Conservation (phyloP, 352 stramenopile species). For the Thalassiosira allenii region DNA sequence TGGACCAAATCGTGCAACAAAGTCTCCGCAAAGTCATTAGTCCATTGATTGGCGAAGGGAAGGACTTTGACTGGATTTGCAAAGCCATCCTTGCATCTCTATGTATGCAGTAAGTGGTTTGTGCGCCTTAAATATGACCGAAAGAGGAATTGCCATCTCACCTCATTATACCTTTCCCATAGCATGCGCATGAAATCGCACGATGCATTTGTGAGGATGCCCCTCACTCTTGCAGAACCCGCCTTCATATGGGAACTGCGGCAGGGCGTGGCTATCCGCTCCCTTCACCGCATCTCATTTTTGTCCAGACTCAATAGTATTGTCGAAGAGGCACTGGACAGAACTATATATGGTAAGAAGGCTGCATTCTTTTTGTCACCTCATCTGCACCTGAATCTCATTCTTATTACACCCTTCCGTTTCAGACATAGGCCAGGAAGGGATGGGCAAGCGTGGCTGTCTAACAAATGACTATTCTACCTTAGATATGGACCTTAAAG, state of each 20-base stretch:
- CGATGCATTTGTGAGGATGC: slow-evolving; percentile 77
- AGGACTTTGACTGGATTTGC: slow-evolving; percentile 79
- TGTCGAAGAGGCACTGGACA: slow-evolving; percentile 74
- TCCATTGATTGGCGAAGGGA: slow-evolving; percentile 38
- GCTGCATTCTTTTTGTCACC: slow-evolving; percentile 1
- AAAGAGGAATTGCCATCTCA: too few species aligned
- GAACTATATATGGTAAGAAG: slow-evolving; percentile 68
- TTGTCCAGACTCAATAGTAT: slow-evolving; percentile 78
- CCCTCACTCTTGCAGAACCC: slow-evolving; percentile 76
- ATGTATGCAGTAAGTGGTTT: too few species aligned
- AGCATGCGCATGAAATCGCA: slow-evolving; percentile 71
- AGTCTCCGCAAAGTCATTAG: slow-evolving; percentile 54
- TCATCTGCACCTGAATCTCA: neutral
- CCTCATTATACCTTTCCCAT: too few species aligned
- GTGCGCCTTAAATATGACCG: too few species aligned
- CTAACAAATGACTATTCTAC: slow-evolving; percentile 70
- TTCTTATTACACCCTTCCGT: slow-evolving; percentile 13
- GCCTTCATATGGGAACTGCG: slow-evolving; percentile 72
- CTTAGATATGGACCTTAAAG: slow-evolving; percentile 82
- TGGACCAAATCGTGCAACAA: slow-evolving; percentile 28
- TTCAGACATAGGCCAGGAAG: slow-evolving; percentile 72
- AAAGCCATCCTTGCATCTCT: slow-evolving; percentile 67
- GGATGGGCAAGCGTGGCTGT: slow-evolving; percentile 80
- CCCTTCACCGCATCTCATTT: slow-evolving; percentile 79
- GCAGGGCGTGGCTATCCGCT: slow-evolving; percentile 71